Base-by-base conservation (phyloP, 495 filamentous ascomycete species). In the Parathielavia hyrcaniae region DNA sequence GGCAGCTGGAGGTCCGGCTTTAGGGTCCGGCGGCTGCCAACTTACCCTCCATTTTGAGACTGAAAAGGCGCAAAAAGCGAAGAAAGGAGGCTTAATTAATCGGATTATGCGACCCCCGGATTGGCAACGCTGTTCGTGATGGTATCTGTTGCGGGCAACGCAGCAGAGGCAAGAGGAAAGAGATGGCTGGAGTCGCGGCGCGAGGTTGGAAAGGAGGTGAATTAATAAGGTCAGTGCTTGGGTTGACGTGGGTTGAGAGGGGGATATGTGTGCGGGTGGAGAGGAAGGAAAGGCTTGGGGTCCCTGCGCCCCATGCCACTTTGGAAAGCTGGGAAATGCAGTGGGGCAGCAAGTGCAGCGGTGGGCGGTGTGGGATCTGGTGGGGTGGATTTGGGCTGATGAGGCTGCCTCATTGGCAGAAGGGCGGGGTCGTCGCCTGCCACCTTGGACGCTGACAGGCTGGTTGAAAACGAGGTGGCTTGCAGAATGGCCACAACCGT, bases 41-140 rank as follows among this genome's bases (percentile, higher is more conserved):
- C 75, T 57, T 78, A 79, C 77, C 77, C 67, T 79, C 77, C 77
- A 79, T 79, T 69, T 67, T 76, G 62, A 68, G 74, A 76, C 74
- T 76, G 76, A 59, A 70, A 71, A 68, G 73, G 60, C 66, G 62
- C 63, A 41, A 63, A 72, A 60, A 61, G 71, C 65, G 59, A 59
- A 63, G 64, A 64, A 58, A 34, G 59, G 30, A 40, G 71, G 61
- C 67, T 68, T 65, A 64, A 67, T 61, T 64, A 67, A 62, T 51
- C 55, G 71, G 69, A 70, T 73, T 69, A 66, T 65, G 67, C 74
- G 74, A 79, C 75, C 68, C 64, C 67, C 64, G 58, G 71, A 72
- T 71, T 72, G 72, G 65, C 66, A 67, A 70, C 69, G 72, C 65
- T 62, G 69, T 48, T 65, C 61, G 55, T 65, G 68, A 66, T 72